Evolutionary conservation across 345 rosid species (phyloP).

Genomic region (Aegle marmelos): DNA sequence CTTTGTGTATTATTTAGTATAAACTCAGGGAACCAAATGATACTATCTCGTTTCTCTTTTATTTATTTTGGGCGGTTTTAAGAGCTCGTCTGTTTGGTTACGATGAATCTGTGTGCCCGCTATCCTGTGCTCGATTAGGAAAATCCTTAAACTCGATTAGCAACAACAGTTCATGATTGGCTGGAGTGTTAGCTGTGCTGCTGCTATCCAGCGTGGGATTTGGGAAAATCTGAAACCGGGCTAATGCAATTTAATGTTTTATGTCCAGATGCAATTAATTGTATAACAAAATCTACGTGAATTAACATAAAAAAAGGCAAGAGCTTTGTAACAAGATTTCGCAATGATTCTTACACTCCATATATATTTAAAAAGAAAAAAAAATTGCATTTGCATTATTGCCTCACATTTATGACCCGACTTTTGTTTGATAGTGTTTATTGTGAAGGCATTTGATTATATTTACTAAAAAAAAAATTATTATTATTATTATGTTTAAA

Average conservation of each 20-base stretch:
- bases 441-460: too few species aligned
- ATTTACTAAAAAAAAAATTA: too few species aligned
- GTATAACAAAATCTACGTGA: background rate
- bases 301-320: too few species aligned
- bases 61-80: background rate
- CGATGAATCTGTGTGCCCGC: background rate
- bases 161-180: too few species aligned
- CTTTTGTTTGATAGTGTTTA: too few species aligned
- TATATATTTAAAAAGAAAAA: too few species aligned
- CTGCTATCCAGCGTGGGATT: background rate
- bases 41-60: background rate
- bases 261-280: background rate
- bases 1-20: background rate
- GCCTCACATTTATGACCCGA: too few species aligned
- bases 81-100: background rate
- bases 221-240: background rate
- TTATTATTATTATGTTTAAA: too few species aligned
- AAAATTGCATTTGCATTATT: background rate
- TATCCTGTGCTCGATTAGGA: background rate
- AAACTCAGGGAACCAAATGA: too few species aligned
- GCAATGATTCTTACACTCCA: background rate
- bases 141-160: background rate
- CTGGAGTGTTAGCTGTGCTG: background rate
- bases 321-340: background rate
- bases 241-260: background rate